These are phyloP conservation scores for Candida maesae DNA, from an alignment of 805 yeast species.

Conservation along the genomic window DNA sequence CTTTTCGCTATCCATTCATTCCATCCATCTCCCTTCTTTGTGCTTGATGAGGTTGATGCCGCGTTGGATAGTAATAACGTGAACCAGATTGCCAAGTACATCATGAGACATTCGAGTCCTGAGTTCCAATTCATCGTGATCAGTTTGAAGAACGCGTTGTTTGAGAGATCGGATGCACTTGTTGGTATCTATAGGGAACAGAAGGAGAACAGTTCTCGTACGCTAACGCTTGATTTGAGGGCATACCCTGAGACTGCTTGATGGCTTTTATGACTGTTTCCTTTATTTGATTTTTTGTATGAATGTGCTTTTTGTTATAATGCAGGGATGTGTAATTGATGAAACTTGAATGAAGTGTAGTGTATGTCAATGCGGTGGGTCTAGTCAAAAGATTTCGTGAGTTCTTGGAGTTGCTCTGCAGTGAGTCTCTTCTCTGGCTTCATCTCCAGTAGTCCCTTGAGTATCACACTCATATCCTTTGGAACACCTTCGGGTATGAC, in stretches of 20 bases:
- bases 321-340: no score
- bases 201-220: conserved; percentile 62
- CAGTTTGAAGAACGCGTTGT: conserved; percentile 80
- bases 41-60: conserved; percentile 96
- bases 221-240: conserved; percentile 69
- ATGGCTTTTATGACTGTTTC: no score
- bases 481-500: neutral
- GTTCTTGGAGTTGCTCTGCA: neutral
- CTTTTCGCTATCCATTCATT: conserved; percentile 86
- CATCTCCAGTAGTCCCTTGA: conserved; percentile 2
- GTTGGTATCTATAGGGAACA: conserved; percentile 93
- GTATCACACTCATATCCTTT: neutral
- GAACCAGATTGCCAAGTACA: conserved; percentile 79
- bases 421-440: conserved; percentile 6
- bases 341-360: no score
- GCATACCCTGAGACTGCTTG: conserved; percentile 43
- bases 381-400: no score
- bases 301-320: no score
- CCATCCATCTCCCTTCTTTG: conserved; percentile 94
- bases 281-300: no score
- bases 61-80: conserved; percentile 92
- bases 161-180: conserved; percentile 83
- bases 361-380: no score
- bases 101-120: conserved; percentile 68
- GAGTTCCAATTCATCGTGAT: conserved; percentile 89